These are phyloP conservation scores for Podospora conica DNA, from an alignment of 495 filamentous ascomycete genomes.

Conservation along the genomic window DNA sequence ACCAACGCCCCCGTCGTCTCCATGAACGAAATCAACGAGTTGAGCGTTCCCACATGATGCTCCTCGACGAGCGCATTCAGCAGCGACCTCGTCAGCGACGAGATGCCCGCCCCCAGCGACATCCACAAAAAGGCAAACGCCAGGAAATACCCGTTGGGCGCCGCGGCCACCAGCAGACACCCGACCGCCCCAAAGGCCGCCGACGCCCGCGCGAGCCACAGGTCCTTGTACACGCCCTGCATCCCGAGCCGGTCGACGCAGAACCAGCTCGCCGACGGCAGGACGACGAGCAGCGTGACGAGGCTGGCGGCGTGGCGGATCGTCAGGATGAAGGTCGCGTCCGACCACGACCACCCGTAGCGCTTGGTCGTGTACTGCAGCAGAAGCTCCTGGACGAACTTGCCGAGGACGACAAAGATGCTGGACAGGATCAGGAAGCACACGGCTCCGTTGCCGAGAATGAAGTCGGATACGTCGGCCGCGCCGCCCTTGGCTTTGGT, in stretches of 20 bases:
- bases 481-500: constrained; percentile 12
- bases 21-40: constrained; percentile 26
- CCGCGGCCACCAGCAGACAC: constrained; percentile 18
- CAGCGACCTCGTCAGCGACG: constrained; percentile 19
- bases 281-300: constrained; percentile 19
- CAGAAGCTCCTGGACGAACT: constrained; percentile 24
- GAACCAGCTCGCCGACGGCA: constrained; percentile 23
- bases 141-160: constrained; percentile 17
- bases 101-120: constrained; percentile 20
- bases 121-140: constrained; percentile 19
- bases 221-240: constrained; percentile 21
- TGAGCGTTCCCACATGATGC: constrained; percentile 29
- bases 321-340: constrained; percentile 23
- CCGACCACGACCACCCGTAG: constrained; percentile 27
- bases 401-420: constrained; percentile 21
- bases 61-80: constrained; percentile 31
- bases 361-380: constrained; percentile 31
- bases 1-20: constrained; percentile 23
- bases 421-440: constrained; percentile 22
- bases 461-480: constrained; percentile 19
- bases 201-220: constrained; percentile 22
- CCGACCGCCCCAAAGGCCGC: constrained; percentile 14
- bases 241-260: constrained; percentile 18
- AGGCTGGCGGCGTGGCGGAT: constrained; percentile 23
- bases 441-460: constrained; percentile 19